Base-by-base conservation (phyloP, 1,284 basidiomycete species). In the Moniliella sp. region DNA sequence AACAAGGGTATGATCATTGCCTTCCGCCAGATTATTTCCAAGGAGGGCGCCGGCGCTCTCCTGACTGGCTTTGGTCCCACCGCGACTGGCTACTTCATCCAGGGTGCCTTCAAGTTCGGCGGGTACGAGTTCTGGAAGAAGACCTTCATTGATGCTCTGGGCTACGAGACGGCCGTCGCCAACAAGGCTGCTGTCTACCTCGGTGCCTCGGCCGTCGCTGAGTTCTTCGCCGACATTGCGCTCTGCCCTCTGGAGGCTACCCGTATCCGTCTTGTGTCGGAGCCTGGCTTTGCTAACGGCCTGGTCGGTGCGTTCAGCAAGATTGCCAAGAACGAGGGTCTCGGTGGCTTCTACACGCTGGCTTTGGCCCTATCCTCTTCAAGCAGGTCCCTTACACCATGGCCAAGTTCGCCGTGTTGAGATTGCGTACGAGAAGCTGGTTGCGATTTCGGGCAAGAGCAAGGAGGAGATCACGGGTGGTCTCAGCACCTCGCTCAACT, bases 401-500 rank as follows among this genome's bases (percentile, higher is more conserved):
- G 53, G 65, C 66, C 64, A 69, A 68, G 64, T 69, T 70, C 46
- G 14, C n/a, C 8, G 4, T 15, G 4, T 34, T 18, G 4, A 31
- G 15, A 4, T 31, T 25, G 4, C 18, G 11, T 25, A 27, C 17
- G 67, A 69, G 55, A 64, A 66, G 45, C 61, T 65, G 46, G 62
- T 69, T 48, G 26, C 45, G 28, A 42, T 57, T 23, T 57, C 62
- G 42, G 65, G 66, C 56, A 65, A 65, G 62, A 58, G 62, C 50
- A 67, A 68, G 62, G 66, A 50, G 48, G 61, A 45, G 40, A 57
- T 47, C 49, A 54, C 40, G 48, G 63, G 50, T 34, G 38, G 36
- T 14, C 45, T 46, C 32, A 41, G 48, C 16, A 55, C 54, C 34
- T 19, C 36, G 25, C 46, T 51, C 43, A 58, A 58, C 54, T 48